Conservation (phyloP, 1,284 basidiomycete genomes). For the Somion occarium region DNA sequence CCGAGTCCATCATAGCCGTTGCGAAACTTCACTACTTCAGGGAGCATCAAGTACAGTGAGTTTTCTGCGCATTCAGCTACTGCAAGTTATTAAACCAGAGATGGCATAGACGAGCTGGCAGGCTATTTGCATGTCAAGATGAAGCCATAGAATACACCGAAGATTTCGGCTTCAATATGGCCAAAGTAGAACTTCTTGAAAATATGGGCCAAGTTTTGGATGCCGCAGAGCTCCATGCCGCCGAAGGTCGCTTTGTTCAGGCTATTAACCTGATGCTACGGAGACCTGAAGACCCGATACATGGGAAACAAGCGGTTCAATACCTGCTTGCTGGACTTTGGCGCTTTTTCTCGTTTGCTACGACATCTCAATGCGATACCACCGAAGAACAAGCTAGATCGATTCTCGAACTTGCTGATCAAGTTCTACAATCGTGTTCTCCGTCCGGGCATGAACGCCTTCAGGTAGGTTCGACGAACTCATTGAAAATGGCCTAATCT, state of each 20-base stretch:
- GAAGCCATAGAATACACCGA: slow-evolving; percentile 54
- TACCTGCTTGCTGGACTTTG: background rate
- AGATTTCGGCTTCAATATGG: slow-evolving; percentile 47
- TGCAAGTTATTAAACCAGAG: background rate
- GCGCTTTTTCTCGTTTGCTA: background rate
- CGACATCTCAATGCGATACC: background rate
- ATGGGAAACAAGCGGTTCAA: background rate
- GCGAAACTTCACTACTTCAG: background rate
- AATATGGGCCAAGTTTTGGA: slow-evolving; percentile 37
- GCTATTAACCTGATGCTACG: background rate
- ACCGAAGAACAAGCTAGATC: background rate
- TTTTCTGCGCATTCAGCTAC: background rate
- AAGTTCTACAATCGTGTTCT: background rate
- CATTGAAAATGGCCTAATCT: too few species aligned
- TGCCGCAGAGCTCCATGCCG: slow-evolving; percentile 50
- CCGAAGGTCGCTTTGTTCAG: background rate
- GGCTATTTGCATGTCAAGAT: slow-evolving; percentile 45
- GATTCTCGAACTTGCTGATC: background rate
- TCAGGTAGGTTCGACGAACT: too few species aligned
- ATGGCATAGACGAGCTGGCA: slow-evolving; percentile 41
- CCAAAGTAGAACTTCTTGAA: slow-evolving; percentile 44
- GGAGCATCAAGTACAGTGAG: background rate
- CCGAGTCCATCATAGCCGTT: background rate
- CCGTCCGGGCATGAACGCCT: background rate
- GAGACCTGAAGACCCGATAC: background rate